phyloP scores from a whole-genome alignment of 305 asterid genomes.

The Fraxinus sp. region DNA sequence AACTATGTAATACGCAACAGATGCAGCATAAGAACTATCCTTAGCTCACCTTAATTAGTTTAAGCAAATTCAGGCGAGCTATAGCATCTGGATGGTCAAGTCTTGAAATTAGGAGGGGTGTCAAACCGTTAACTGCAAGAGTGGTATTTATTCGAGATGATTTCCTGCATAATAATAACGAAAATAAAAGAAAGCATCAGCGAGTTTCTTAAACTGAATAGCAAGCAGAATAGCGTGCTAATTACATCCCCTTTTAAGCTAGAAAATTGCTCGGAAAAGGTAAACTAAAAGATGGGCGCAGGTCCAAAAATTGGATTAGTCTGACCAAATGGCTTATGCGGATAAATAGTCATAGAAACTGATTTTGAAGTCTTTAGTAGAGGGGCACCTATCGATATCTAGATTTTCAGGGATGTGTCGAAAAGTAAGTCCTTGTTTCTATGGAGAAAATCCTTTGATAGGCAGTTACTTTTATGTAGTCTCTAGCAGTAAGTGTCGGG shows the following conservation, averaged over 20 bases:
- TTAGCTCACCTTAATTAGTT: constrained; percentile 77
- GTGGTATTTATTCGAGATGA: constrained; percentile 94
- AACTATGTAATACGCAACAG: constrained; percentile 11
- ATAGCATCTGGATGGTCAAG: constrained; percentile 97
- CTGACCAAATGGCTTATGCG: background rate
- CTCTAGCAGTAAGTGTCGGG: background rate
- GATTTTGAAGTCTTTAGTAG: background rate
- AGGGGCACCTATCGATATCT: background rate
- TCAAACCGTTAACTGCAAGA: constrained; percentile 93
- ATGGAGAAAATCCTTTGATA: background rate
- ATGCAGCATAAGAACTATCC: constrained; percentile 18
- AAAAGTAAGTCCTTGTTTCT: background rate
- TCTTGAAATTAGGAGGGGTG: constrained; percentile 85
- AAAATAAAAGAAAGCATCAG: constrained; percentile 2
- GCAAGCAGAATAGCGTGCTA: constrained; percentile 12
- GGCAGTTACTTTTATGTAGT: background rate
- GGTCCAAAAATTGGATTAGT: background rate
- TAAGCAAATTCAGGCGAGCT: constrained; percentile 88
- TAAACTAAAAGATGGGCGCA: background rate
- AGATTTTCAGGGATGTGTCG: background rate
- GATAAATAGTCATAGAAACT: background rate
- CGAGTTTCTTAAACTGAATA: constrained; percentile 12
- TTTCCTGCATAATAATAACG: constrained; percentile 60
- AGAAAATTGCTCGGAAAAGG: background rate
- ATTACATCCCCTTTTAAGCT: constrained; percentile 8